phyloP scores from a whole-genome alignment of 108 stramenopile genomes.

The Epipyxis sp. region DNA sequence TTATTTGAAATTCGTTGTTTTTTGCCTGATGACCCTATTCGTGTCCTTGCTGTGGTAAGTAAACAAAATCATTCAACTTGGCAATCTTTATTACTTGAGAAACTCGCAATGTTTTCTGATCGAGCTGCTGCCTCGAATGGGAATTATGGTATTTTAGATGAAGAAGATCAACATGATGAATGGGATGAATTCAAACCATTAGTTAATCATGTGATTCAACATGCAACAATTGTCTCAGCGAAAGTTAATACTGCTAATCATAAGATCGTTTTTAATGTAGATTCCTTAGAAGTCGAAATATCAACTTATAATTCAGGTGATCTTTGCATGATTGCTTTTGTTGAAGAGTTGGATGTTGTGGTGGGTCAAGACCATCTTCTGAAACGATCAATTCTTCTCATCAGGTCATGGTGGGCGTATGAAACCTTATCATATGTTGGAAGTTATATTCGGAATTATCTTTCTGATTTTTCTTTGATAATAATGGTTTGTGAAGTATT shows the following conservation, averaged over 20 bases:
- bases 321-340: background rate
- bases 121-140: no score
- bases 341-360: constrained; percentile 4
- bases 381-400: background rate
- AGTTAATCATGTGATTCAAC: background rate
- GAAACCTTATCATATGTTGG: constrained; percentile 22
- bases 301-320: background rate
- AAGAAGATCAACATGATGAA: constrained; percentile 19
- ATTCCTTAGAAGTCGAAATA: background rate
- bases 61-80: background rate
- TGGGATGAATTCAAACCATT: background rate
- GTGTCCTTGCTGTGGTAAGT: background rate
- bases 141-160: background rate
- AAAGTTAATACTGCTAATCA: background rate
- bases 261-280: background rate
- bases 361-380: constrained; percentile 10
- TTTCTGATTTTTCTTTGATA: background rate
- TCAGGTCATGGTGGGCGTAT: constrained; percentile 25
- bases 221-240: background rate
- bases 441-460: background rate
- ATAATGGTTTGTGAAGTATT: background rate
- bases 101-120: background rate
- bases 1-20: no score
- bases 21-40: background rate
- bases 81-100: background rate